Conservation (phyloP, 2,329 filamentous ascomycete genomes). For the Ceratocystis lukuohia region DNA sequence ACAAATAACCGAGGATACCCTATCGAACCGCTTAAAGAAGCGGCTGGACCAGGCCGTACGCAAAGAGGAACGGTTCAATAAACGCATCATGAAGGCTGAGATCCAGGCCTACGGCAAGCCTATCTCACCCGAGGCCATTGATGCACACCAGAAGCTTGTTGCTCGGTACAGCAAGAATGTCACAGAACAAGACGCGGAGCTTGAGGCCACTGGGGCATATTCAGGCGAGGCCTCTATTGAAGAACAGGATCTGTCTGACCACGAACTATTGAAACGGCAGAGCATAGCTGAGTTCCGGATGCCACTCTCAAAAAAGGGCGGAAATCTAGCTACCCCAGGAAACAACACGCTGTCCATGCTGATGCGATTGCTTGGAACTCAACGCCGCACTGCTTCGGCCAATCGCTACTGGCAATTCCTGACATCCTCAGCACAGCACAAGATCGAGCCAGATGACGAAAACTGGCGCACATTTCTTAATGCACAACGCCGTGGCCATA, state of each 20-base stretch:
- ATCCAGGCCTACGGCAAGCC: constrained; percentile 12
- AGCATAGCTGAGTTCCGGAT: neutral
- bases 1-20: neutral
- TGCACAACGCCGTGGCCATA: constrained; percentile 50
- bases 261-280: neutral
- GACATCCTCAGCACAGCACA: constrained; percentile 35
- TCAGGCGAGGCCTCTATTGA: neutral
- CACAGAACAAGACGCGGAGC: neutral
- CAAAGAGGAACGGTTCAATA: constrained; percentile 10
- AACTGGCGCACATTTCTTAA: constrained; percentile 59
- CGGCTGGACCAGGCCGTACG: constrained; percentile 8
- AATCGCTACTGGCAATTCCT: constrained; percentile 66
- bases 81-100: constrained; percentile 4
- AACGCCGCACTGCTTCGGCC: constrained; percentile 49
- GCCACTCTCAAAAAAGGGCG: neutral
- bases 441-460: constrained; percentile 55
- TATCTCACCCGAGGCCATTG: constrained; percentile 13
- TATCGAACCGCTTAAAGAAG: constrained; percentile 9
- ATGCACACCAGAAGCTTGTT: neutral
- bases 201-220: neutral
- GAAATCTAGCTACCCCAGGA: constrained; percentile 32
- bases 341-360: constrained; percentile 55
- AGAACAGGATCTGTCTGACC: neutral
- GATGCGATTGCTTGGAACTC: constrained; percentile 47
- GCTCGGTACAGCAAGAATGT: neutral